Evolutionary conservation across 192 early-diverging fungal genomes (phyloP).

Genomic region (Funneliformis mosseae): DNA sequence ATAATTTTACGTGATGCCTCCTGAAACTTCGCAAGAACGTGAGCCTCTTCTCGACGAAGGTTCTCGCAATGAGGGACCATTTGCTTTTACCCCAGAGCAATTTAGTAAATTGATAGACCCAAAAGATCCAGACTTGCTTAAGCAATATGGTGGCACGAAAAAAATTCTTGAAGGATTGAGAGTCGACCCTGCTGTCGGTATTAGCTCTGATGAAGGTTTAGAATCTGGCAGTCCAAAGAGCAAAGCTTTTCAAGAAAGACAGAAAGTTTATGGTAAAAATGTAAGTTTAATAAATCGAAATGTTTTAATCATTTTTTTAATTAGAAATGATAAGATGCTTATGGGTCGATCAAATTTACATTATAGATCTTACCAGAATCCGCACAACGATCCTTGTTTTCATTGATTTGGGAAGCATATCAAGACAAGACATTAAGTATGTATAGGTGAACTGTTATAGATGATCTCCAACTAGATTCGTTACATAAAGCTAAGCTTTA

Average conservation of each 20-base stretch:
- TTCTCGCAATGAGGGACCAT: conserved; percentile 14
- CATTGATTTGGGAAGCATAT: conserved; percentile 61
- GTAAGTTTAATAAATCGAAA: neutral
- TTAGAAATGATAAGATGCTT: neutral
- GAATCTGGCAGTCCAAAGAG: conserved; percentile 36
- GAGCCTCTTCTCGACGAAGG: neutral
- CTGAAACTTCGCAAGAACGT: neutral
- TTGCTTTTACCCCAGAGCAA: conserved; percentile 53
- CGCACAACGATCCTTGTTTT: conserved; percentile 54
- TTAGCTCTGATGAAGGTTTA: conserved; percentile 51
- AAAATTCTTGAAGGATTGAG: conserved; percentile 60
- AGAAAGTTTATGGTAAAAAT: conserved; percentile 49
- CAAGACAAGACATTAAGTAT: conserved; percentile 70
- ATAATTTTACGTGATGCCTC: conserved; percentile 1
- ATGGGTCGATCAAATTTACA: neutral
- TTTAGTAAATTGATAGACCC: conserved; percentile 66
- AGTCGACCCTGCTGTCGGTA: conserved; percentile 63
- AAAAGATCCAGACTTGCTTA: conserved; percentile 61
- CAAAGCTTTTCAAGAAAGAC: conserved; percentile 46
- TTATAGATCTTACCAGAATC: conserved; percentile 56
- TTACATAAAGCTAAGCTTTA: too few species aligned
- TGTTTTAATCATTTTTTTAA: too few species aligned
- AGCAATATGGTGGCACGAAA: conserved; percentile 59
- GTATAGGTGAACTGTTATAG: neutral
- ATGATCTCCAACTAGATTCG: neutral